Base-by-base conservation (phyloP, 805 yeast species). In the Dipodascus albidus region DNA sequence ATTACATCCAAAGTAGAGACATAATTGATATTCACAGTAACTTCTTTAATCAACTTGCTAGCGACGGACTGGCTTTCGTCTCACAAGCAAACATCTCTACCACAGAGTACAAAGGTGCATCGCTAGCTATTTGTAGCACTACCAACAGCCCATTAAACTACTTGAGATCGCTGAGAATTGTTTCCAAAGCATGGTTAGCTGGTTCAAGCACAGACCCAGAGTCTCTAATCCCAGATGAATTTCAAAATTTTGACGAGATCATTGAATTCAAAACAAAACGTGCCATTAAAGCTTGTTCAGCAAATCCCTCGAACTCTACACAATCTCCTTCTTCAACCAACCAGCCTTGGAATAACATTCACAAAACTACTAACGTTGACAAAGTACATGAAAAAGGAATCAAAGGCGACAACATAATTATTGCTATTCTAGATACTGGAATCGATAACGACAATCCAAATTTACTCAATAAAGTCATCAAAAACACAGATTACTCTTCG, bases 341-440 rank as follows among this genome's bases (percentile, higher is more conserved):
- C 38, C 9, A 31, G 9, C 38, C 38, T 4, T 38, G 44, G 44
- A 17, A 19, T 14, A 4, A 14, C 3, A 6, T 38, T 22, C 62
- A 59, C 52, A 15, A 2, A n/a, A 53, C 49, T 11, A 59, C 62
- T 21, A 59, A 60, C 50, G 62, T 59, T 21, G 55, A 58, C 27
- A 24, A 48, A 15, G 44, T 59, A 11, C 62, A 59, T 23, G 49
- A 51, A 1, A 55, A 54, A 42, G 55, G 54, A 15, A 53, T 53
- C 35, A 33, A 23, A 23, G 62, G 62, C 48, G 49, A 48, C 21
- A 61, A 58, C 47, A 35, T 53, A 8, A 33, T 49, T 22, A 48
- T 59, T 49, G 62, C 52, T 33, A 47, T 50, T 15, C 42, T 50
- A 9, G 52, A 50, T 27, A 50, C 22, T 41, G 52, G 52, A 3